These are phyloP conservation scores for Daldinia eschscholtzii DNA, from an alignment of 2,329 filamentous ascomycete genomes.

Conservation along the genomic window DNA sequence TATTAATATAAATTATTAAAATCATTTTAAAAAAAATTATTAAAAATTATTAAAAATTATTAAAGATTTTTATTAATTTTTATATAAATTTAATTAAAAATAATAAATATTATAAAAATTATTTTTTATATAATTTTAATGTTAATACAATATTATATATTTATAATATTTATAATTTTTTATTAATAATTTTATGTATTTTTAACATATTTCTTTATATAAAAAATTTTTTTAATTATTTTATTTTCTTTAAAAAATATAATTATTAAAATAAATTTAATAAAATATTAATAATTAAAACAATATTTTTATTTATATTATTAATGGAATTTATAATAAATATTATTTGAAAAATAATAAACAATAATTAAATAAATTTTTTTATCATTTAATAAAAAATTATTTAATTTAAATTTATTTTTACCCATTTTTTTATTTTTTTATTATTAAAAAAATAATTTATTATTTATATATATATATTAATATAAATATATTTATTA, in stretches of 20 bases:
- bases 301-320: no score
- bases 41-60: no score
- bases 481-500: slow-evolving; percentile 6
- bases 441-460: neutral
- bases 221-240: slow-evolving; percentile 6
- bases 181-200: neutral
- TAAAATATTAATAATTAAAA: slow-evolving; percentile 5
- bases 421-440: neutral
- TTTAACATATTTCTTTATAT: slow-evolving; percentile 2
- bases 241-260: slow-evolving; percentile 8
- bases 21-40: neutral
- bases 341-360: neutral
- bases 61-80: neutral
- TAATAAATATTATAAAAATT: neutral
- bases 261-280: no score
- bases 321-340: neutral
- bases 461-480: slow-evolving; percentile 8
- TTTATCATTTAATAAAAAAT: slow-evolving; percentile 1
- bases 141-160: neutral
- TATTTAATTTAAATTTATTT: neutral
- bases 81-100: neutral
- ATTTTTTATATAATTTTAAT: neutral
- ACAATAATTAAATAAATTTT: neutral
- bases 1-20: slow-evolving; percentile 11
- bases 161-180: neutral